phyloP scores from a whole-genome alignment of 148 eudicot species.

The Rhododendron simsii region DNA sequence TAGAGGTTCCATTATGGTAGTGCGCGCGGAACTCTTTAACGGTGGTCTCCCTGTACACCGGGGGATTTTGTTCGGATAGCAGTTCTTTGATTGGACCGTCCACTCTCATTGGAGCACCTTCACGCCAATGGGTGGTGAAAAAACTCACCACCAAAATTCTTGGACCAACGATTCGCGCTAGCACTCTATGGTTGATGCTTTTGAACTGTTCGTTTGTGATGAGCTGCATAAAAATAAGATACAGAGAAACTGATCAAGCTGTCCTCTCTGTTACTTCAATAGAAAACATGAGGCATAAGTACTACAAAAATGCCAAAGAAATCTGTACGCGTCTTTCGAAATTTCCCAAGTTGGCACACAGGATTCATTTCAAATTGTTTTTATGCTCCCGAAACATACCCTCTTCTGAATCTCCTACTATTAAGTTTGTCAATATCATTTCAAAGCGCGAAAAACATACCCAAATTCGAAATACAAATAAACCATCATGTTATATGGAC shows the following conservation, averaged over 20 bases:
- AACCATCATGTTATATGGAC: too few species aligned
- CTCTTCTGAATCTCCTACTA: too few species aligned
- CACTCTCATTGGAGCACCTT: conserved; percentile 9
- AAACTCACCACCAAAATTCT: conserved; percentile 55
- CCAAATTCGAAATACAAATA: too few species aligned
- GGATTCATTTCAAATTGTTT: too few species aligned
- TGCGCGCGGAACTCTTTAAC: neutral
- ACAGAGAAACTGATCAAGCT: neutral
- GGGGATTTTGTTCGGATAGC: neutral
- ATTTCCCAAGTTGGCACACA: too few species aligned
- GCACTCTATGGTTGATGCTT: conserved; percentile 47
- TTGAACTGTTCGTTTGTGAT: conserved; percentile 47
- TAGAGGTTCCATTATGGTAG: conserved; percentile 1
- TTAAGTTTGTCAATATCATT: too few species aligned
- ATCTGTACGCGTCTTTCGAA: too few species aligned
- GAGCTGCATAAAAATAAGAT: conserved; percentile 20
- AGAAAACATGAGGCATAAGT: too few species aligned
- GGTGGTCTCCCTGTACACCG: neutral
- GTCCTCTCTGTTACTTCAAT: neutral
- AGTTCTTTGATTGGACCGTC: conserved; percentile 59
- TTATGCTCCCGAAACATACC: too few species aligned
- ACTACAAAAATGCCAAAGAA: neutral
- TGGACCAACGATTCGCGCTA: conserved; percentile 35
- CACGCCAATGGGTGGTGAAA: conserved; percentile 25
- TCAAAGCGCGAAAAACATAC: too few species aligned